Evolutionary conservation across 179 eudicot species (phyloP), one percentile per base, ranked within the genome.

Genomic region (Carnegiea gigantea): DNA sequence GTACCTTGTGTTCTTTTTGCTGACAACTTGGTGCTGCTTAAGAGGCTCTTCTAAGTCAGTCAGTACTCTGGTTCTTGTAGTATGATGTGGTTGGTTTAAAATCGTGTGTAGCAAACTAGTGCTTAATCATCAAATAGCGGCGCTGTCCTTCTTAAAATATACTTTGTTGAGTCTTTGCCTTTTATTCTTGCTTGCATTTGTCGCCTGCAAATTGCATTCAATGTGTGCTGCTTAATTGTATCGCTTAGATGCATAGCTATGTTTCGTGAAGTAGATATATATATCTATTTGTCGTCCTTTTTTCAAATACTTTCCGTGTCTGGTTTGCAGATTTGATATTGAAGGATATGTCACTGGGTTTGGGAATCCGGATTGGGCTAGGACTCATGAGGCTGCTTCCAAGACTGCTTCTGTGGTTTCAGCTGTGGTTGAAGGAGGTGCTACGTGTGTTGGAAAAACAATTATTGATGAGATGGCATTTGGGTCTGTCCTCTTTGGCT

Each of bases 391-490:
- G 84, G 86, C 91, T 84, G 97, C 98, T 87, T 83, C 90, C 44
- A 92, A 78, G 84, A 95, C 98, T 76, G 92, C 98, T 75, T 68
- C 87, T 17, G 94, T 88, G 67, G 93, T 93, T 80, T 90, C 95
- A 78, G 68, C 90, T 76, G 91, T 95, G 81, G 92, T 97, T 79
- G 98, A 97, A 79, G 97, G 97, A 79, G 99, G 99, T 78, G 98
- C 99, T 21, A 90, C 93, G 17, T 97, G 98, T 83, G 86, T 90
- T 68, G 99, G 98, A 65, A 97, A 92, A 86, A 95, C 99, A 65
- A 87, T 89, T 71, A 89, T 93, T 77, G 95, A 91, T 86, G 98
- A 97, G 86, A 90, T 97, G 98, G 95, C 97, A 76, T 95, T 85
- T 80, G 86, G 98, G 99, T 96, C 74, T 81, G 88, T 82, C 46